These are phyloP conservation scores for Rhizopogon salebrosus DNA, from an alignment of 768 basidiomycete species.

Conservation along the genomic window DNA sequence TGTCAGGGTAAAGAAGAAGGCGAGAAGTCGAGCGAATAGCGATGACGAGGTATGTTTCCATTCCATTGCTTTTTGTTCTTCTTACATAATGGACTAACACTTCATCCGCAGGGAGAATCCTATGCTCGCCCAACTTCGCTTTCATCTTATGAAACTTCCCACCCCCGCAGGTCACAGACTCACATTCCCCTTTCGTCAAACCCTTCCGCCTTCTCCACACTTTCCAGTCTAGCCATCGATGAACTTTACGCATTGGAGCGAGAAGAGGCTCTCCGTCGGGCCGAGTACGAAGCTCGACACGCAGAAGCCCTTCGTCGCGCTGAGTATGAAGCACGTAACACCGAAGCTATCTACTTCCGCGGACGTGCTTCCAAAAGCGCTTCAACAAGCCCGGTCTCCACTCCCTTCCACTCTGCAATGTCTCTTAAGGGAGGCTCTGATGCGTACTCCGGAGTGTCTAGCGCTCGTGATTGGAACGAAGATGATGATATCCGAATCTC, in stretches of 20 bases:
- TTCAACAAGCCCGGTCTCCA: constrained; percentile 58
- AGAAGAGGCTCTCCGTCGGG: constrained; percentile 75
- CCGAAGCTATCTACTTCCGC: constrained; percentile 37
- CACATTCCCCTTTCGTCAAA: constrained; percentile 23
- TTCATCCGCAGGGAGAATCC: constrained; percentile 40
- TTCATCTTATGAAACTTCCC: constrained; percentile 37
- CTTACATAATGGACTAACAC: constrained; percentile 22
- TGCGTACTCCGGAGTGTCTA: constrained; percentile 34
- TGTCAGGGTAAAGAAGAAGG: constrained; percentile 66
- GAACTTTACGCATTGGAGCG: constrained; percentile 88
- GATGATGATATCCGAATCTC: constrained; percentile 23
- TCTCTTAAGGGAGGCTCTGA: constrained; percentile 30
- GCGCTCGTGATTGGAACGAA: constrained; percentile 30
- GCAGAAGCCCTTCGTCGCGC: constrained; percentile 64
- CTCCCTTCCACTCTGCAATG: constrained; percentile 29
- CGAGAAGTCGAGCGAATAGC: constrained; percentile 70
- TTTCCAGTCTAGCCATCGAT: constrained; percentile 78
- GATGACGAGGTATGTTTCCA: constrained; percentile 71
- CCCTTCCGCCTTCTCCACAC: constrained; percentile 54
- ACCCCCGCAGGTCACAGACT: constrained; percentile 23
- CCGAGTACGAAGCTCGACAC: constrained; percentile 80
- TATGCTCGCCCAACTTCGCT: constrained; percentile 54
- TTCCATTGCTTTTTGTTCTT: constrained; percentile 12
- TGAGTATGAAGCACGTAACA: constrained; percentile 51
- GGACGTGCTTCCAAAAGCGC: constrained; percentile 53